Evolutionary conservation across 2,329 filamentous ascomycete species (phyloP).

Genomic region (Diaporthe sp.): DNA sequence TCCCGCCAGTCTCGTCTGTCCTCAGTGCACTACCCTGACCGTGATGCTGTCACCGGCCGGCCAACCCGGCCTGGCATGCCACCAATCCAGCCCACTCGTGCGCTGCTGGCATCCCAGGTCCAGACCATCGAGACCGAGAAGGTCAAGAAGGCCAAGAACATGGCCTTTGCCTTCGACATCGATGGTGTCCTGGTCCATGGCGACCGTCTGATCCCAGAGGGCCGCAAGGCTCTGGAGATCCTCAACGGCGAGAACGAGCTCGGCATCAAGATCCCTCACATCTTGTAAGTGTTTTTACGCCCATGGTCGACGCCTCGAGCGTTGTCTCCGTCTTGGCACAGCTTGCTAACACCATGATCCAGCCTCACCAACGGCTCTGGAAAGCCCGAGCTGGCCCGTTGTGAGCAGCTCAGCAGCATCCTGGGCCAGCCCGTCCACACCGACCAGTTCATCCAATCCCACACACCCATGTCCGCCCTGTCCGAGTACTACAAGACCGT

Average conservation of each 20-base stretch:
- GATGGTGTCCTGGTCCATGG: slow-evolving; percentile 84
- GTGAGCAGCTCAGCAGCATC: slow-evolving; percentile 77
- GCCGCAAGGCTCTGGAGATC: slow-evolving; percentile 75
- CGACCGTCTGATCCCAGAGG: slow-evolving; percentile 78
- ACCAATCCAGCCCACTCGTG: slow-evolving; percentile 71
- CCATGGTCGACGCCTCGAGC: no score
- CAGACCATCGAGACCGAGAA: slow-evolving; percentile 77
- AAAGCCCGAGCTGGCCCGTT: slow-evolving; percentile 76
- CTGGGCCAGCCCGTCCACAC: slow-evolving; percentile 75
- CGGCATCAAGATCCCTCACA: slow-evolving; percentile 82
- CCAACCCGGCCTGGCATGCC: slow-evolving; percentile 69
- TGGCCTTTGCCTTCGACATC: slow-evolving; percentile 86
- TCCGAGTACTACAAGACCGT: slow-evolving; percentile 84
- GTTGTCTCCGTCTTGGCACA: neutral
- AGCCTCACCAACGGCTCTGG: slow-evolving; percentile 79
- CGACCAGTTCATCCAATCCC: slow-evolving; percentile 83
- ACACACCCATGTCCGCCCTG: slow-evolving; percentile 83
- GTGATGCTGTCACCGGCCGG: slow-evolving; percentile 59
- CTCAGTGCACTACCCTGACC: slow-evolving; percentile 62
- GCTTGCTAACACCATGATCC: slow-evolving; percentile 9
- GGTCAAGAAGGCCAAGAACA: slow-evolving; percentile 79
- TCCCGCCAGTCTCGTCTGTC: slow-evolving; percentile 75
- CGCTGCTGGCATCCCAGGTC: slow-evolving; percentile 78
- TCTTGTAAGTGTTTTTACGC: slow-evolving; percentile 59
- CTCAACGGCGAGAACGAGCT: slow-evolving; percentile 83